These are phyloP conservation scores for Sphaerobolus stellatus DNA, from an alignment of 1,284 basidiomycete species.

Conservation along the genomic window DNA sequence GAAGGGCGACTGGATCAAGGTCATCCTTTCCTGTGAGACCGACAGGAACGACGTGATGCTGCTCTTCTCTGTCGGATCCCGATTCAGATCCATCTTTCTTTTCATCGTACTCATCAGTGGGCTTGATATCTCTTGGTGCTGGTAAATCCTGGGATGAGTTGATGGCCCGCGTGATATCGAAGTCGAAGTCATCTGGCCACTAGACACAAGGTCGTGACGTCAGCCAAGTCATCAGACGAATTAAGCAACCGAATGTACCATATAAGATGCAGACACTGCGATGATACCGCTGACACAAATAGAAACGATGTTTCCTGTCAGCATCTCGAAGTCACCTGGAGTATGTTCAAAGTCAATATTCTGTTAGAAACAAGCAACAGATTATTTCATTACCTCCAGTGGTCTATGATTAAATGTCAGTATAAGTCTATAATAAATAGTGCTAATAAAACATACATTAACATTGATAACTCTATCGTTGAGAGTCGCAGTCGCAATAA, in stretches of 20 bases:
- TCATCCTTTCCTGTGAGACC: constrained; percentile 49
- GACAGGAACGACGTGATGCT: constrained; percentile 34
- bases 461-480: constrained; percentile 76
- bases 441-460: constrained; percentile 40
- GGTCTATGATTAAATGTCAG: constrained; percentile 35
- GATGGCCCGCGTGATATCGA: constrained; percentile 73
- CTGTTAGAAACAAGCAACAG: constrained; percentile 6
- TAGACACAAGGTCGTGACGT: constrained; percentile 25
- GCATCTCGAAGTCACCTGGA: constrained; percentile 73
- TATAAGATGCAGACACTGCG: constrained; percentile 58
- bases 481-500: constrained; percentile 74
- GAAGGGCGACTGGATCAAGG: constrained; percentile 59
- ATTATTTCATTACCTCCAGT: constrained; percentile 42
- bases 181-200: constrained; percentile 83
- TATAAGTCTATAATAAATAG: not conserved
- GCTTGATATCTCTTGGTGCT: constrained; percentile 5
- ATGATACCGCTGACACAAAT: constrained; percentile 82
- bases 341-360: constrained; percentile 15
- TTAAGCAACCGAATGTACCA: constrained; percentile 42
- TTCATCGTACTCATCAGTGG: constrained; percentile 18
- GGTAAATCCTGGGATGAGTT: constrained; percentile 43
- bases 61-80: constrained; percentile 16
- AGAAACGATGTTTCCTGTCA: constrained; percentile 85
- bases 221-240: not conserved
- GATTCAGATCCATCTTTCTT: constrained; percentile 20